Evolutionary conservation across 2,329 filamentous ascomycete genomes (phyloP), one percentile per base, ranked within the genome.

Genomic region (Mollisia scopiformis): DNA sequence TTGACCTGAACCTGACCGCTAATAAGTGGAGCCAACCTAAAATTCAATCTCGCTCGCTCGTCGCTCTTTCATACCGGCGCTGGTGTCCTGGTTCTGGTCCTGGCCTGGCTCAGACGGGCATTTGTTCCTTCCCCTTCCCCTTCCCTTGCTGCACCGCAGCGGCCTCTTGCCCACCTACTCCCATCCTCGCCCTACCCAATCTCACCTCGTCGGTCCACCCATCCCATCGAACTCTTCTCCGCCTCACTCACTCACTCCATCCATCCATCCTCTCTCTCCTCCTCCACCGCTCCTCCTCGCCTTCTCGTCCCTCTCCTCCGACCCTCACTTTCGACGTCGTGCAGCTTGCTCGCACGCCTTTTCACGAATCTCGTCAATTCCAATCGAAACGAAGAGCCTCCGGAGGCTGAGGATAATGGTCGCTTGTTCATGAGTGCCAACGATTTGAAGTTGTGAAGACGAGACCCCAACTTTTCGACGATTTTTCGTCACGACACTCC

Each of bases 401-500:
- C 62, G 66, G 70, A 72, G 71, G 71, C 66, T 55, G 64, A 62
- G 68, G 65, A 72, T 69, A 68, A 73, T 72, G 71, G 64, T 71
- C 57, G 67, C 66, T 61, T 51, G 70, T 64, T 65, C 63, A 68
- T 71, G 69, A 71, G 58, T 61, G 57, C 56, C 58, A 58, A 62
- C 67, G 62, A 68, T 54, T 62, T 46, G 62, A 69, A 64, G 63
- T 62, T 66, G 65, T 66, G 58, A 65, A 62, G 56, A 55, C 68
- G 55, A 66, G 30, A 61, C 57, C 58, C 60, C 56, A 50, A 47
- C 56, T 57, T 59, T 58, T 59, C 58, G 71, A 71, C 71, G 71
- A 72, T 57, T 28, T n/a, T 68, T 72, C 72, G 72, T 73, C 72
- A 72, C 71, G 62, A 73, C 72, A 71, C 71, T 74, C 72, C 50